Evolutionary conservation across 129 eudicot genomes (phyloP).

Genomic region (Artemisia argyi): DNA sequence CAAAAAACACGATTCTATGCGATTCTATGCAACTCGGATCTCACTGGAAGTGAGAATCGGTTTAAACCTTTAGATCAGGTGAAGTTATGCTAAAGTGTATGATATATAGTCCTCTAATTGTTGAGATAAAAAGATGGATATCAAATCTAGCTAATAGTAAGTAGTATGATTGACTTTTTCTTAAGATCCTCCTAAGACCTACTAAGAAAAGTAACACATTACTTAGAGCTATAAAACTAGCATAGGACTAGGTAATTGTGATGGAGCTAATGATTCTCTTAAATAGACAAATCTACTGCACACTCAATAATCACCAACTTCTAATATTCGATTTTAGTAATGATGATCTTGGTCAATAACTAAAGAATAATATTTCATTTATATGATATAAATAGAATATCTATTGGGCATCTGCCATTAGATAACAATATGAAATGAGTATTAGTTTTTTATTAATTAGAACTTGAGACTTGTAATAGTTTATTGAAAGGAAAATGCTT

Average conservation of each 20-base stretch:
- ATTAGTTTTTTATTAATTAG: slow-evolving; percentile 18
- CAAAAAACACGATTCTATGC: slow-evolving; percentile 10
- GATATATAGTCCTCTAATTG: not conserved
- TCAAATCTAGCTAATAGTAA: not conserved
- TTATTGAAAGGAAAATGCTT: slow-evolving; percentile 9
- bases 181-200: slow-evolving; percentile 3
- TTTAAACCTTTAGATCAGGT: slow-evolving; percentile 8
- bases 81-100: slow-evolving; percentile 1
- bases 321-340: slow-evolving; percentile 15
- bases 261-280: slow-evolving; percentile 29
- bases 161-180: slow-evolving; percentile 1
- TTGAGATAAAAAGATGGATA: not conserved
- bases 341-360: slow-evolving; percentile 34
- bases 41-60: not conserved
- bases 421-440: slow-evolving; percentile 18
- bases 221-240: slow-evolving; percentile 4
- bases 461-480: not conserved
- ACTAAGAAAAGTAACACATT: slow-evolving; percentile 19
- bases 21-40: slow-evolving; percentile 1
- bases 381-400: not conserved
- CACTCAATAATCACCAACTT: slow-evolving; percentile 16
- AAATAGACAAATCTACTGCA: slow-evolving; percentile 17
- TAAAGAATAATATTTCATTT: slow-evolving; percentile 16
- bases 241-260: slow-evolving; percentile 25
- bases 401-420: slow-evolving; percentile 21